Conservation (phyloP, 768 basidiomycete genomes). For the Pisolithus microcarpus region DNA sequence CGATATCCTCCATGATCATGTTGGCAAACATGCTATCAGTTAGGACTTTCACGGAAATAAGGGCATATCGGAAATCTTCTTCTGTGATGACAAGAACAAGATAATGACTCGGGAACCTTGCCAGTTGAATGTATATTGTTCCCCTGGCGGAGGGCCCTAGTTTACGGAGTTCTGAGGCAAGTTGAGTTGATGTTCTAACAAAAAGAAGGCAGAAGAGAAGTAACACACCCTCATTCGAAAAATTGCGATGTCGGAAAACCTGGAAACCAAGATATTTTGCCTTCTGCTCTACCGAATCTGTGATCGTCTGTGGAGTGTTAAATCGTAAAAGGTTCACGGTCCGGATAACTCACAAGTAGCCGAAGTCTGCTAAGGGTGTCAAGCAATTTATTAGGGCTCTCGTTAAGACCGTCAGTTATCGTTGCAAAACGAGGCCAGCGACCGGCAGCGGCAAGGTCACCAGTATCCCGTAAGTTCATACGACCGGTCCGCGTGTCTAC, state of each 20-base stretch:
- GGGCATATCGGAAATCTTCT: slow-evolving; percentile 70
- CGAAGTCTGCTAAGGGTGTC: slow-evolving; percentile 54
- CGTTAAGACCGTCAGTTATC: slow-evolving; percentile 59
- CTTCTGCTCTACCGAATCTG: slow-evolving; percentile 77
- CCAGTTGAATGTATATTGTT: slow-evolving; percentile 67
- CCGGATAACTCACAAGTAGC: slow-evolving; percentile 43
- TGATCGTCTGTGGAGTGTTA: slow-evolving; percentile 58
- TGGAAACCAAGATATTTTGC: slow-evolving; percentile 80
- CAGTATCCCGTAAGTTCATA: slow-evolving; percentile 71
- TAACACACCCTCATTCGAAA: slow-evolving; percentile 52
- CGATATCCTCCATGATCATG: slow-evolving; percentile 70
- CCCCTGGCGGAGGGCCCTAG: slow-evolving; percentile 58
- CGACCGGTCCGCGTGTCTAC: slow-evolving; percentile 78
- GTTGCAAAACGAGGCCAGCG: slow-evolving; percentile 58
- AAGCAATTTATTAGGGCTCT: slow-evolving; percentile 54
- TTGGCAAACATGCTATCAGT: slow-evolving; percentile 49
- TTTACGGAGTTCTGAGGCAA: slow-evolving; percentile 53
- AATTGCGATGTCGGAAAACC: slow-evolving; percentile 61
- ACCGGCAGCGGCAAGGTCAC: slow-evolving; percentile 69
- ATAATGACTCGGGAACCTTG: slow-evolving; percentile 74
- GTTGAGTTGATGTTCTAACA: not conserved
- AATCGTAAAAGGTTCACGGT: not conserved
- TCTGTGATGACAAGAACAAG: slow-evolving; percentile 80
- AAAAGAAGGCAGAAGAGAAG: not conserved
- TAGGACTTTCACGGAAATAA: slow-evolving; percentile 59